Conservation (phyloP, 345 rosid genomes). For the Salix koriyanagi region DNA sequence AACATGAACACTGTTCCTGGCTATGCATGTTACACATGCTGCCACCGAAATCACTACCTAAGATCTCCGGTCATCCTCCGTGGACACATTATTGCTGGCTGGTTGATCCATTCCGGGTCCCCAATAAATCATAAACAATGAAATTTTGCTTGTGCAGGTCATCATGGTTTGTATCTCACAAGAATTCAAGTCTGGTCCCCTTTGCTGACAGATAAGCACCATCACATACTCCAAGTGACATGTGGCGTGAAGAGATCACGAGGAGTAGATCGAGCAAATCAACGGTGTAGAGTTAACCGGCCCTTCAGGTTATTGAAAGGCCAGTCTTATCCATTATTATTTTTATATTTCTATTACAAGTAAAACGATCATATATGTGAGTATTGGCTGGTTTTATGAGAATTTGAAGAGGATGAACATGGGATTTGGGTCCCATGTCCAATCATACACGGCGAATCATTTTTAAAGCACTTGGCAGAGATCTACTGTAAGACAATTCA, state of each 20-base stretch:
- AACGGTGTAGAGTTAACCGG: constrained; percentile 4
- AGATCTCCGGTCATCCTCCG: not conserved
- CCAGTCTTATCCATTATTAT: constrained; percentile 2
- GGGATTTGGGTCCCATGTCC: not conserved
- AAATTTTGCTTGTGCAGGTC: too few species aligned
- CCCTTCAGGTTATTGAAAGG: constrained; percentile 20
- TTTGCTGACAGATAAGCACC: constrained; percentile 13
- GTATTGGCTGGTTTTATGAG: not conserved
- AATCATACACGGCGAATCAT: too few species aligned
- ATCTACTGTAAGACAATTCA: not conserved
- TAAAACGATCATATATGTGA: not conserved
- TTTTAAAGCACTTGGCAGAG: not conserved
- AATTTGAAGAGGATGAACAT: not conserved
- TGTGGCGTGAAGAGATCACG: too few species aligned
- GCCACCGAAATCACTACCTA: not conserved
- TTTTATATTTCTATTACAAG: not conserved
- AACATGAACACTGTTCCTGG: not conserved
- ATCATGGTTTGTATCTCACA: not conserved
- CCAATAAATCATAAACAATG: not conserved
- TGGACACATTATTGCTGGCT: not conserved
- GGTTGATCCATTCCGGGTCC: not conserved
- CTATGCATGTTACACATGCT: not conserved
- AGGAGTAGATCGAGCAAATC: not conserved
- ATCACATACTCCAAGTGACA: not conserved
- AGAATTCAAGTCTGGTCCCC: not conserved